These are phyloP conservation scores for Patellifolia procumbens DNA, from an alignment of 179 eudicot species.

Conservation along the genomic window DNA sequence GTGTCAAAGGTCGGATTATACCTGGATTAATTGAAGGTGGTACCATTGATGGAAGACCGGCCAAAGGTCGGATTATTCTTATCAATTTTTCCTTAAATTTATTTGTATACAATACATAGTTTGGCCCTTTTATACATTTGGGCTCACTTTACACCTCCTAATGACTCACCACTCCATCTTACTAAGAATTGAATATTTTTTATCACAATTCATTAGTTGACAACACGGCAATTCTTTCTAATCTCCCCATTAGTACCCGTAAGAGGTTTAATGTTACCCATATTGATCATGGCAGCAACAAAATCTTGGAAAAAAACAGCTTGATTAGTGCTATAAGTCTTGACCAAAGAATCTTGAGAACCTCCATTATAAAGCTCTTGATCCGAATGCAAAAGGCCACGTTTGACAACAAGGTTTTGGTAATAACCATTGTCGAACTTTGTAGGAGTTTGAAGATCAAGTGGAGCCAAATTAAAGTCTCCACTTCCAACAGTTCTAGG, in stretches of 20 bases:
- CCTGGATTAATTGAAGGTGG: too few species aligned
- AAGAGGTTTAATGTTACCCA: constrained; percentile 54
- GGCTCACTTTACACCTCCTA: too few species aligned
- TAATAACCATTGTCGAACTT: constrained; percentile 39
- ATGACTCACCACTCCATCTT: too few species aligned
- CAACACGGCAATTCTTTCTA: constrained; percentile 44
- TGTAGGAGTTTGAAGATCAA: constrained; percentile 33
- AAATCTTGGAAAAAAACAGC: constrained; percentile 44
- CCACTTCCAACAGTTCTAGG: constrained; percentile 36
- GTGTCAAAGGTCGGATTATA: too few species aligned
- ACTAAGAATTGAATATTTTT: too few species aligned
- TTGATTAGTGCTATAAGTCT: constrained; percentile 29
- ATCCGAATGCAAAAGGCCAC: constrained; percentile 53
- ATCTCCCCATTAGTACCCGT: constrained; percentile 53
- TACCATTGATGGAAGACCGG: too few species aligned
- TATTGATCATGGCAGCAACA: constrained; percentile 47
- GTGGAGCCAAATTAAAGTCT: constrained; percentile 37
- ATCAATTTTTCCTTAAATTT: too few species aligned
- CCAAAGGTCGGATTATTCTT: too few species aligned
- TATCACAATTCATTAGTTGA: too few species aligned
- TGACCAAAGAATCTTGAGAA: constrained; percentile 41
- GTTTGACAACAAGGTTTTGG: constrained; percentile 35
- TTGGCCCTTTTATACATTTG: too few species aligned
- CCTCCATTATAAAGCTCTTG: constrained; percentile 52
- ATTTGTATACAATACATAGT: too few species aligned